Evolutionary conservation across 257 asterid genomes (phyloP).

Genomic region (Orobanche coerulescens): DNA sequence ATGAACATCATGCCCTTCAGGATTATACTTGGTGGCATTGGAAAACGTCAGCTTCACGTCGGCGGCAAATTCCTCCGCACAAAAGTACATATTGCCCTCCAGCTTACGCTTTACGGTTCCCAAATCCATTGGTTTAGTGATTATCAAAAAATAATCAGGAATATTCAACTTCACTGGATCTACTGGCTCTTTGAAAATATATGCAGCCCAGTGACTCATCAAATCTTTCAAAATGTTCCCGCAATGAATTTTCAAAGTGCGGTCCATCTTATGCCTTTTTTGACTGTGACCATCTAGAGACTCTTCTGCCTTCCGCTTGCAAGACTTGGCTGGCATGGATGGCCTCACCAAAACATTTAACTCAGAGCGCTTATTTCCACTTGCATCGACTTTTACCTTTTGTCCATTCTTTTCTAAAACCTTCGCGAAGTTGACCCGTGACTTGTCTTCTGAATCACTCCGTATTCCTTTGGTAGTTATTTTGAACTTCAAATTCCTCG

Average conservation of each 20-base stretch:
- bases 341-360: constrained; percentile 22
- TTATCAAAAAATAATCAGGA: constrained; percentile 65
- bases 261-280: constrained; percentile 54
- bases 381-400: neutral
- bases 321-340: constrained; percentile 21
- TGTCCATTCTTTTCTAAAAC: constrained; percentile 15
- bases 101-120: constrained; percentile 60
- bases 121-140: constrained; percentile 75
- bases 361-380: constrained; percentile 19
- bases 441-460: constrained; percentile 23
- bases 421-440: constrained; percentile 17
- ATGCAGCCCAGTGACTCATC: constrained; percentile 35
- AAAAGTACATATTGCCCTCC: constrained; percentile 38
- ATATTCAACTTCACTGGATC: constrained; percentile 60
- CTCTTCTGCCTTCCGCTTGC: constrained; percentile 43
- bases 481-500: constrained; percentile 40
- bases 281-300: constrained; percentile 28
- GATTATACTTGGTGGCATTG: constrained; percentile 71
- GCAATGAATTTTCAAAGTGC: constrained; percentile 41
- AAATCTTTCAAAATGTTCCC: constrained; percentile 38
- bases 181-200: constrained; percentile 54
- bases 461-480: constrained; percentile 33
- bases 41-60: constrained; percentile 69
- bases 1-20: constrained; percentile 41
- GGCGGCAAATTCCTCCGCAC: constrained; percentile 55